Base-by-base conservation (phyloP, 495 filamentous ascomycete genomes). In the Podospora comata region DNA sequence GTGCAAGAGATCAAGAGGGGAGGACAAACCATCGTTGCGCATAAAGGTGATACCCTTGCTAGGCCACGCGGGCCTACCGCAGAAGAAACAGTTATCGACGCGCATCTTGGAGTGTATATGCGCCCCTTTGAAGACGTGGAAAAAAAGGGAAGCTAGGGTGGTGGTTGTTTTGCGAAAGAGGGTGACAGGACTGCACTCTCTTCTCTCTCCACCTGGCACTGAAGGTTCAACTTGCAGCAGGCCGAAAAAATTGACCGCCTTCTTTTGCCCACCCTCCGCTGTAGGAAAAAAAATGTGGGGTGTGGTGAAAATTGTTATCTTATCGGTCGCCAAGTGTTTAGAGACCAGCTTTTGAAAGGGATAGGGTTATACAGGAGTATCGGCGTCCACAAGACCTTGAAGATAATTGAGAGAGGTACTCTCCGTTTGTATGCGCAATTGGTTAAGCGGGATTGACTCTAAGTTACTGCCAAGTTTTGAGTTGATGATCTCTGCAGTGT, bases 1-100 rank as follows among this genome's bases (percentile, higher is more conserved):
- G 13, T 19, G 57, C 23, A 63, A 70, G 39, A 28, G 60, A 85
- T 83, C 7, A 4, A 65, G 81, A 79, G 77, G 90, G 89, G 64
- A 83, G 34, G 26, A 80, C 74, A 84, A 84, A 71, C 91, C 91
- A 78, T 96, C 92, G 76, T 93, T 93, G 73, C 80, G 71, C 65
- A 78, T 79, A 62, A 82, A 82, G 69, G 90, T 92, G 74, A 97
- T 97, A 70, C 94, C 91, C 78, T 95, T 94, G 75, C 87, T 86
- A 54, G 94, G 93, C 81, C 95, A 97, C 79, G 88, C 86, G 39
- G 93, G 93, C 74, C 77, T 57, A 67, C 90, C 92, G 82, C 94
- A 97, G 82, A 96, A 96, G 76, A 92, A 92, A 78, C 93, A 97
- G 64, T 90, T 92, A 79, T 96, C 93, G 78, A 97, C 69, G 71